Evolutionary conservation across 768 basidiomycete genomes (phyloP), one percentile per base, ranked within the genome.

Genomic region (Xerocomellus chrysenteron): DNA sequence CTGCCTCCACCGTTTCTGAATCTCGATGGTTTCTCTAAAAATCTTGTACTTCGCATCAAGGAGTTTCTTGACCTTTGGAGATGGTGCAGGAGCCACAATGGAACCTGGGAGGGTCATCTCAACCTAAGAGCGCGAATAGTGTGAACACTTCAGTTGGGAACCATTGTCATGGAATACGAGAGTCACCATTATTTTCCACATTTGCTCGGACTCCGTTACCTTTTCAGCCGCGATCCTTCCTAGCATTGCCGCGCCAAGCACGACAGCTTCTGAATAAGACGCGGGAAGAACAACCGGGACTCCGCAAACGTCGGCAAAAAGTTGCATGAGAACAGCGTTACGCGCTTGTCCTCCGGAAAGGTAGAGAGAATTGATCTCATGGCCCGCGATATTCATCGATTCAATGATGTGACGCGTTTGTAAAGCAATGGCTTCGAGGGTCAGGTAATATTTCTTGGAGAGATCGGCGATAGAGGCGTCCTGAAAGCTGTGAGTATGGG

Each of bases 351-450:
- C 90, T 36, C 95, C 94, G 50, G 86, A 90, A 83, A 98, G 89
- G 77, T 92, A 97, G 66, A 99, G 87, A 32, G 85, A 82, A 48
- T 81, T 80, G 65, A 99, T 86, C 19, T 77, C 67, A 73, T 98
- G 96, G 0, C 95, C 96, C 26, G 85, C 81, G n/a, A 68, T 70
- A 74, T 98, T 96, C 80, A 98, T 88, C 58, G 84, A 82, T 65
- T 94, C 91, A 56, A 98, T 78, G 71, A 99, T 98, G 72, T 97
- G 94, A 12, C 91, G 81, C 32, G 94, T 97, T 72, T 98, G 95
- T 24, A 97, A 83, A 16, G 94, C 90, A 71, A 99, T 95, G 19
- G 94, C 85, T 75, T 97, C 92, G 45, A 98, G 84, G 0, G 94
- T 89, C 53, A 93, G 83, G 65, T 93, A 86, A 76, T 96, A 98